Conservation (phyloP, 192 early-diverging fungal species). For the Jimgerdemannia lactiflua region DNA sequence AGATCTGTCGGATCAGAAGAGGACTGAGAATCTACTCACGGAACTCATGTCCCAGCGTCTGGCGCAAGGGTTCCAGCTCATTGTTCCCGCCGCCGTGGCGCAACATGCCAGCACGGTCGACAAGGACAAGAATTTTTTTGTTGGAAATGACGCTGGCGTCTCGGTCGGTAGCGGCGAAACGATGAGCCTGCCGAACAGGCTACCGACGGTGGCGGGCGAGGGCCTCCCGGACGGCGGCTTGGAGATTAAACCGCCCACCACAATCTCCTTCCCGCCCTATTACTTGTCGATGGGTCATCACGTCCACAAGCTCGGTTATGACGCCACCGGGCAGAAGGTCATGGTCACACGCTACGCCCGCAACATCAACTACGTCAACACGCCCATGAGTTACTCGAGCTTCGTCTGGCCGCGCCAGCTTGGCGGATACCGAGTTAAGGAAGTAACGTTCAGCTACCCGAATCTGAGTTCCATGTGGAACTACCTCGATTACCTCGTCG, state of each 20-base stretch:
- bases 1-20: constrained; percentile 32
- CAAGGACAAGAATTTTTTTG: too few relatives aligned
- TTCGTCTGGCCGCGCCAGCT: constrained; percentile 83
- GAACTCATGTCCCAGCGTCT: constrained; percentile 91
- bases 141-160: too few relatives aligned
- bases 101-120: background rate
- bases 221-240: background rate
- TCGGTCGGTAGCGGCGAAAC: background rate
- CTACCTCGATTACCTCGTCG: constrained; percentile 84
- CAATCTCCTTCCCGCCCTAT: constrained; percentile 17
- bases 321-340: constrained; percentile 63
- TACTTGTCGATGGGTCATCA: constrained; percentile 92
- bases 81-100: constrained; percentile 40
- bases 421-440: constrained; percentile 51
- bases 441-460: constrained; percentile 74
- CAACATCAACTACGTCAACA: constrained; percentile 53
- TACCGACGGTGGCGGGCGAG: background rate
- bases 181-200: background rate
- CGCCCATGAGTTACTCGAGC: constrained; percentile 68
- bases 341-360: constrained; percentile 87
- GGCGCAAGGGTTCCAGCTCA: constrained; percentile 90
- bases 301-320: constrained; percentile 76
- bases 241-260: background rate
- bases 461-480: constrained; percentile 85
- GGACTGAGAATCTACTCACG: constrained; percentile 61